A percentile compares a stretch with the other conserved stretches of the same genome.
Evolutionary conservation across 2,329 filamentous ascomycete species (phyloP).

Genomic region (Colletotrichum tabaci): DNA sequence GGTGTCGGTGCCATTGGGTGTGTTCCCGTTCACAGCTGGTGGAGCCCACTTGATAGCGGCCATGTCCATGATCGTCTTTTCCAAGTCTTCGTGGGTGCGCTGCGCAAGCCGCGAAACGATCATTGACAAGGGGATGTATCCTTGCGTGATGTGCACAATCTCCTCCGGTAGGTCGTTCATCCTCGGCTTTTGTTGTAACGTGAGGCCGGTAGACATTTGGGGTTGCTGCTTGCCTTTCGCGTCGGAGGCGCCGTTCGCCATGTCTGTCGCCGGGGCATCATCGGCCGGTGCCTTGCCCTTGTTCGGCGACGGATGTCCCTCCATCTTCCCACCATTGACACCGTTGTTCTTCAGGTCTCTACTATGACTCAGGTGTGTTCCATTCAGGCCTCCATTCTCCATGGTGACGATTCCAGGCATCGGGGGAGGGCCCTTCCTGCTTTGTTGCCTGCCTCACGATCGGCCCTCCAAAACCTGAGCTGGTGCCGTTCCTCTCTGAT

Average conservation of each 20-base stretch:
- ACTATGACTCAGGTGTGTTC: conserved; percentile 70
- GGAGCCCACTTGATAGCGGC: conserved; percentile 75
- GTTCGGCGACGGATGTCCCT: conserved; percentile 47
- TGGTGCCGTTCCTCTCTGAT: conserved; percentile 1
- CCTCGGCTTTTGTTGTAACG: conserved; percentile 44
- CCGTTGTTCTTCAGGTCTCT: conserved; percentile 63
- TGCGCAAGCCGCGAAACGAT: conserved; percentile 86
- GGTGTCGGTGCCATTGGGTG: conserved; percentile 54
- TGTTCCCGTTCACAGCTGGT: conserved; percentile 66
- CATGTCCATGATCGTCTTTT: conserved; percentile 78
- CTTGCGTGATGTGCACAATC: conserved; percentile 80
- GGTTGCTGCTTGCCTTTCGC: conserved; percentile 43
- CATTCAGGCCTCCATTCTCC: conserved; percentile 69
- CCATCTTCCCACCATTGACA: conserved; percentile 55
- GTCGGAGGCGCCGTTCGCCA: conserved; percentile 46
- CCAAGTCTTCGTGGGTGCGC: conserved; percentile 84
- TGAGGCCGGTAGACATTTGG: conserved; percentile 34
- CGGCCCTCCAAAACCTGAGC: conserved; percentile 29
- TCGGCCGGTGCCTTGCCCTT: conserved; percentile 50
- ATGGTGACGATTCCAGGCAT: conserved; percentile 71
- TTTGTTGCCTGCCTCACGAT: conserved; percentile 41
- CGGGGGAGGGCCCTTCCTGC: conserved; percentile 44
- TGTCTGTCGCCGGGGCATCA: conserved; percentile 43
- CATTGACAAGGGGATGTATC: conserved; percentile 81
- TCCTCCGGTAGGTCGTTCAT: conserved; percentile 74